phyloP scores from a whole-genome alignment of 2,329 filamentous ascomycete species.

The Trichophyton schoenleinii region DNA sequence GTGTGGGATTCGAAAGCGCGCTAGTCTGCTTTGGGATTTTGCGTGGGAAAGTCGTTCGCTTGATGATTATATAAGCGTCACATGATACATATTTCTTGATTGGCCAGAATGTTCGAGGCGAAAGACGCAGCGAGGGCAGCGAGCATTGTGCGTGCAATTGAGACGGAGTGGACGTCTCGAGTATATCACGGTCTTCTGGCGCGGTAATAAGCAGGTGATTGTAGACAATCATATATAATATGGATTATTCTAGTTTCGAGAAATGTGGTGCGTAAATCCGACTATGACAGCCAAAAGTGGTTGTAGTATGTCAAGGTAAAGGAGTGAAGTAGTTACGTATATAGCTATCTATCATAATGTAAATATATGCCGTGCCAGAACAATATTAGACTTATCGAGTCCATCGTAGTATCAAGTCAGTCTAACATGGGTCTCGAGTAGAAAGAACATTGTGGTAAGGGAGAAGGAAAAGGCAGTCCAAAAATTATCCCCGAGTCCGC shows the following conservation, averaged over 20 bases:
- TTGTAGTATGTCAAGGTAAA: neutral
- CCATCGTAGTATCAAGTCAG: neutral
- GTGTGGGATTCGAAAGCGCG: neutral
- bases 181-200: too few species aligned
- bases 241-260: too few species aligned
- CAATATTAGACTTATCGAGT: neutral
- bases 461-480: neutral
- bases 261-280: too few species aligned
- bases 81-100: neutral
- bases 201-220: too few species aligned
- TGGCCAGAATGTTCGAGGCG: neutral
- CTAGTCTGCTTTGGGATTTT: constrained; percentile 10
- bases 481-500: neutral
- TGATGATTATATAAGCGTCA: neutral
- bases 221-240: too few species aligned
- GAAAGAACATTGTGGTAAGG: neutral
- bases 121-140: neutral
- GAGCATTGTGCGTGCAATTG: neutral
- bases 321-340: neutral
- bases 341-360: neutral
- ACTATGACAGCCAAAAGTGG: too few species aligned
- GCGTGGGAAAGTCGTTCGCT: neutral
- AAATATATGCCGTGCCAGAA: neutral
- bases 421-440: neutral
- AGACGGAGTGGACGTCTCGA: neutral